Evolutionary conservation across 768 basidiomycete genomes (phyloP).

Genomic region (Boletus edulis): DNA sequence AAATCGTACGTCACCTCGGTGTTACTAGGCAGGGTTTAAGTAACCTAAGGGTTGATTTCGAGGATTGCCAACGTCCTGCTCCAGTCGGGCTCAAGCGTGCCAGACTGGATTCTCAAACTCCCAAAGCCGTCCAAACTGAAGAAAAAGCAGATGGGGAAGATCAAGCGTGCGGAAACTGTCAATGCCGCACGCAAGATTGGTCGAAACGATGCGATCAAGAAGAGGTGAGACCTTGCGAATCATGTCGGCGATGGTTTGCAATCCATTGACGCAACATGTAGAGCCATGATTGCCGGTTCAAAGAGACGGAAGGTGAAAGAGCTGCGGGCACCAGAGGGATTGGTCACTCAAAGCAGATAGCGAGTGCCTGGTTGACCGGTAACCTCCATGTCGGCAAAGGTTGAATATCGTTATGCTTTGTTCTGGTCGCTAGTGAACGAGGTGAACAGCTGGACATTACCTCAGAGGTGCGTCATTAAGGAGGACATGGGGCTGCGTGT

Average conservation of each 20-base stretch:
- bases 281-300: constrained; percentile 78
- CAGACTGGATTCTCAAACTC: constrained; percentile 95
- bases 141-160: constrained; percentile 80
- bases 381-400: constrained; percentile 8
- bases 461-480: constrained; percentile 5
- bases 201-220: constrained; percentile 68
- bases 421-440: constrained; percentile 5
- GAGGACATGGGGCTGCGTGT: constrained; percentile 4
- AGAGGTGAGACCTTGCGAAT: constrained; percentile 44
- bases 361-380: background rate
- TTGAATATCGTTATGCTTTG: constrained; percentile 5
- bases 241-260: background rate
- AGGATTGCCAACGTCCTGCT: constrained; percentile 96
- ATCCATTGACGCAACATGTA: constrained; percentile 24
- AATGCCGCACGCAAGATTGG: constrained; percentile 70
- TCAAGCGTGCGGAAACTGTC: constrained; percentile 73
- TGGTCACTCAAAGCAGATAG: background rate
- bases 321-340: background rate
- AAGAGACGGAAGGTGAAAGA: constrained; percentile 58
- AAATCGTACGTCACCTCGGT: constrained; percentile 63
- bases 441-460: constrained; percentile 1
- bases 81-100: constrained; percentile 86
- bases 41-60: constrained; percentile 6
- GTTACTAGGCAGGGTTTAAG: background rate
- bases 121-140: constrained; percentile 91